Evolutionary conservation across 2,329 filamentous ascomycete genomes (phyloP).

Genomic region (Aphanoascus verrucosus): DNA sequence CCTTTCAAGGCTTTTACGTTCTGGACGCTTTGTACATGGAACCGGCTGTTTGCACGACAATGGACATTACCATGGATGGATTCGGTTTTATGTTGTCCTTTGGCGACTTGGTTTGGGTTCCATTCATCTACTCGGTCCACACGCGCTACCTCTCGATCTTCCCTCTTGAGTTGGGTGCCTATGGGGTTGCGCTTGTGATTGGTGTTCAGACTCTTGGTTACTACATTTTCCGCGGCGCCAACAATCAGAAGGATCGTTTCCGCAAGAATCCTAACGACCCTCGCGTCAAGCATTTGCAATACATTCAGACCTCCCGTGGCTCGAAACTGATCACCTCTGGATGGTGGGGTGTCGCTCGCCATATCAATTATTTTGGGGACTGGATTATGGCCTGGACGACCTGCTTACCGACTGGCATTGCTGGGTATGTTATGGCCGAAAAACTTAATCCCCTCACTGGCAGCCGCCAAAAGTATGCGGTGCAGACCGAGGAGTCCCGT

Average conservation of each 20-base stretch:
- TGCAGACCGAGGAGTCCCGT: constrained; percentile 60
- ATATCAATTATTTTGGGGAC: constrained; percentile 94
- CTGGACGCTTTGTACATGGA: constrained; percentile 82
- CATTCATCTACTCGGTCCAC: constrained; percentile 77
- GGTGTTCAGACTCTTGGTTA: constrained; percentile 62
- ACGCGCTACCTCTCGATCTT: constrained; percentile 73
- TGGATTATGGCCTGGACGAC: constrained; percentile 93
- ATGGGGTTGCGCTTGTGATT: constrained; percentile 55
- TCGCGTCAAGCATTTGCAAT: constrained; percentile 65
- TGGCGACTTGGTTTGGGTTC: constrained; percentile 85
- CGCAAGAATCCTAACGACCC: constrained; percentile 76
- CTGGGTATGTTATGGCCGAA: constrained; percentile 62
- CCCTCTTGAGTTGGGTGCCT: constrained; percentile 61
- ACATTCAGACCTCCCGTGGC: constrained; percentile 72
- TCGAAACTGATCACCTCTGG: constrained; percentile 72
- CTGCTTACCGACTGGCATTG: constrained; percentile 71
- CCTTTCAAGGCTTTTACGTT: constrained; percentile 70
- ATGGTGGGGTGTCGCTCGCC: constrained; percentile 86
- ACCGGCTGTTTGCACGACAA: constrained; percentile 77
- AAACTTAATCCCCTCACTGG: constrained; percentile 40
- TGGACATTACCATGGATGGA: constrained; percentile 85
- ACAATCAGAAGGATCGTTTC: constrained; percentile 92
- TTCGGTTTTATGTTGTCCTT: constrained; percentile 94
- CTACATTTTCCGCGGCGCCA: constrained; percentile 80
- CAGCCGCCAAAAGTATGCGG: constrained; percentile 59